Evolutionary conservation across 1,284 basidiomycete genomes (phyloP).

Genomic region (Fomitopsis palustris): DNA sequence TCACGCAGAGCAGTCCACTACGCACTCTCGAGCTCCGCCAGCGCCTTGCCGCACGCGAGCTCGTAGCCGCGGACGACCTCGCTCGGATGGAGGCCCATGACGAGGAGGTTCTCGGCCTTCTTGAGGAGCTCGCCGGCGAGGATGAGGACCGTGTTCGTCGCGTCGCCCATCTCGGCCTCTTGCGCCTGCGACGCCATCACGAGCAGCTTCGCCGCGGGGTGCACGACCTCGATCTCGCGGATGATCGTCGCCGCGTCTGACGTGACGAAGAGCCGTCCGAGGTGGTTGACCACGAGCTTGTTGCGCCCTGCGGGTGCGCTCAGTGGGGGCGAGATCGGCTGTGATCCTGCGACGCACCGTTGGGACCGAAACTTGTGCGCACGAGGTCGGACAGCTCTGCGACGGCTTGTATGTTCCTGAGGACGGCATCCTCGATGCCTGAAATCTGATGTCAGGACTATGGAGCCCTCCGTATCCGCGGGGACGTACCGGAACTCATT

Average conservation of each 20-base stretch:
- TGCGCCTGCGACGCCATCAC: conserved; percentile 98
- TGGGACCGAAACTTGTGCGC: conserved; percentile 94
- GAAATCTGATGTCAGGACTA: conserved; percentile 61
- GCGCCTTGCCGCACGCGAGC: conserved; percentile 83
- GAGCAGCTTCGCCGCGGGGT: conserved; percentile 95
- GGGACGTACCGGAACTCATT: conserved; percentile 35
- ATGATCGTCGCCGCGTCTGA: conserved; percentile 99
- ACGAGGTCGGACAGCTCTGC: conserved; percentile 94
- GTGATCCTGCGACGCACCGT: conserved; percentile 56
- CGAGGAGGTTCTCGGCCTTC: conserved; percentile 88
- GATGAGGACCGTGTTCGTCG: conserved; percentile 95
- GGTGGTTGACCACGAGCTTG: conserved; percentile 95
- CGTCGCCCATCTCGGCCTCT: conserved; percentile 98
- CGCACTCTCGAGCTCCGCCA: conserved; percentile 89
- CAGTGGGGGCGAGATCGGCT: not conserved
- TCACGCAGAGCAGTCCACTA: no score
- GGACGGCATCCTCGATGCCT: conserved; percentile 90
- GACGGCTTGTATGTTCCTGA: conserved; percentile 95
- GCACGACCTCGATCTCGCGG: conserved; percentile 96
- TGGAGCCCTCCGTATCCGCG: not conserved
- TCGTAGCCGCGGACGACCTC: conserved; percentile 96
- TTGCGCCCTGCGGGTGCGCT: conserved; percentile 67
- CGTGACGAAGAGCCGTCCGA: conserved; percentile 94
- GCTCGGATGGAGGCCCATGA: conserved; percentile 96
- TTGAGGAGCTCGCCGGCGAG: conserved; percentile 95